These are phyloP conservation scores for Dispira parvispora DNA, from an alignment of 192 early-diverging fungal species.

Conservation along the genomic window DNA sequence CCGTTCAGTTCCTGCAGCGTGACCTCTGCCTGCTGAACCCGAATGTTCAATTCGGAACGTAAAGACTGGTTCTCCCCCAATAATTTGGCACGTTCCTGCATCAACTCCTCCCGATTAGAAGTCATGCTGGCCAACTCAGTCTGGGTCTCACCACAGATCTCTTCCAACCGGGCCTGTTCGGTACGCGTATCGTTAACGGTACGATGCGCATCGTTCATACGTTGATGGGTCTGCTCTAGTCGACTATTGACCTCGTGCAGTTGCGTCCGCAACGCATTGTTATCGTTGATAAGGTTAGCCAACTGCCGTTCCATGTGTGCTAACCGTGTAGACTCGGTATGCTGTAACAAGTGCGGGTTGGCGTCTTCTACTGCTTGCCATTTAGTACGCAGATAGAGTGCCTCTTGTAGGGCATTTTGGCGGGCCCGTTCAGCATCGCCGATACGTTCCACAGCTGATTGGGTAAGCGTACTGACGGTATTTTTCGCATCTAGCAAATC, in stretches of 20 bases:
- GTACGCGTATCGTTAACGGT: slow-evolving; percentile 9
- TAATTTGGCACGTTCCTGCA: slow-evolving; percentile 3
- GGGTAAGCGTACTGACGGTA: slow-evolving; percentile 25
- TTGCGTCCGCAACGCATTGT: slow-evolving; percentile 25
- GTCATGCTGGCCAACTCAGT: slow-evolving; percentile 4
- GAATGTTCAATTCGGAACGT: slow-evolving; percentile 12
- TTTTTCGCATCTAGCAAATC: slow-evolving; percentile 28
- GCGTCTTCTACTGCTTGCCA: slow-evolving; percentile 21
- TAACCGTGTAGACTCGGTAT: slow-evolving; percentile 22
- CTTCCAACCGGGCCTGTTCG: slow-evolving; percentile 23
- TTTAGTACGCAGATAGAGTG: slow-evolving; percentile 30
- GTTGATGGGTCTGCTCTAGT: slow-evolving; percentile 25
- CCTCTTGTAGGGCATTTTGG: slow-evolving; percentile 30
- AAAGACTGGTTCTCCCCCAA: neutral
- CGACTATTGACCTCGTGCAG: slow-evolving; percentile 21
- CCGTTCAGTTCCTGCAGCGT: slow-evolving; percentile 16
- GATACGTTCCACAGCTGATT: slow-evolving; percentile 26
- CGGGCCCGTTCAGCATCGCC: slow-evolving; percentile 29
- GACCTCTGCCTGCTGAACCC: slow-evolving; percentile 12
- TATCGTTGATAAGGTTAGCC: slow-evolving; percentile 29
- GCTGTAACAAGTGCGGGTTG: slow-evolving; percentile 18
- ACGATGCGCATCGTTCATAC: slow-evolving; percentile 20
- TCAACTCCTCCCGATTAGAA: neutral
- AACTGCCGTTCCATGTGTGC: slow-evolving; percentile 28
- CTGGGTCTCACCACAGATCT: slow-evolving; percentile 16